phyloP scores from a whole-genome alignment of 805 yeast genomes.

The Saccharomycopsis sp. region DNA sequence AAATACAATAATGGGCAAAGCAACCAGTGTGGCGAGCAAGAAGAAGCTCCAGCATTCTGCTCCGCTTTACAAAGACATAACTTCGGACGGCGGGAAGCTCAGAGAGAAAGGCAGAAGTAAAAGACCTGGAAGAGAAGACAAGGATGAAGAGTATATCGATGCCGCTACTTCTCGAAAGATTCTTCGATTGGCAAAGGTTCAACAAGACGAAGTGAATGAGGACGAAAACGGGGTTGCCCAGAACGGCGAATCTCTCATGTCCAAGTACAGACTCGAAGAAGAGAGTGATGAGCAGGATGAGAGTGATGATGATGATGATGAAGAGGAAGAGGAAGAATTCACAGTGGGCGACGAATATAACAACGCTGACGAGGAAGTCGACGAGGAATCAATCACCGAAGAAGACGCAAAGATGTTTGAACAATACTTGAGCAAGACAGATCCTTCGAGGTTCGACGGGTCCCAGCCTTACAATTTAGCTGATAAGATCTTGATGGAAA shows the following conservation, averaged over 20 bases:
- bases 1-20: slow-evolving; percentile 52
- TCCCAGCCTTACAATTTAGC: slow-evolving; percentile 55
- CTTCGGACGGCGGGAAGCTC: slow-evolving; percentile 65
- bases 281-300: slow-evolving; percentile 42
- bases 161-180: slow-evolving; percentile 78
- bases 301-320: slow-evolving; percentile 30
- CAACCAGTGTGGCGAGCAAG: slow-evolving; percentile 40
- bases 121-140: slow-evolving; percentile 30
- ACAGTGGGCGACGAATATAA: slow-evolving; percentile 38
- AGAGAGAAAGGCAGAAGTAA: slow-evolving; percentile 30
- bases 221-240: slow-evolving; percentile 38
- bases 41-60: slow-evolving; percentile 56
- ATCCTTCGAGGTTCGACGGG: slow-evolving; percentile 32
- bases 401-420: slow-evolving; percentile 82
- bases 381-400: slow-evolving; percentile 60
- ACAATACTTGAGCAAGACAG: slow-evolving; percentile 48
- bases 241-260: slow-evolving; percentile 26
- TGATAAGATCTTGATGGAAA: slow-evolving; percentile 85
- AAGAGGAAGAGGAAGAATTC: slow-evolving; percentile 32
- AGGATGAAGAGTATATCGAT: slow-evolving; percentile 63
- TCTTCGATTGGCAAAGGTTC: slow-evolving; percentile 81
- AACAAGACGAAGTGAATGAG: slow-evolving; percentile 79
- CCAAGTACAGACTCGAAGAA: slow-evolving; percentile 22
- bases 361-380: slow-evolving; percentile 34
- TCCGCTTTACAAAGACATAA: slow-evolving; percentile 73